Conservation (phyloP, 208 protist species). For the Acanthamoeba sp. region DNA sequence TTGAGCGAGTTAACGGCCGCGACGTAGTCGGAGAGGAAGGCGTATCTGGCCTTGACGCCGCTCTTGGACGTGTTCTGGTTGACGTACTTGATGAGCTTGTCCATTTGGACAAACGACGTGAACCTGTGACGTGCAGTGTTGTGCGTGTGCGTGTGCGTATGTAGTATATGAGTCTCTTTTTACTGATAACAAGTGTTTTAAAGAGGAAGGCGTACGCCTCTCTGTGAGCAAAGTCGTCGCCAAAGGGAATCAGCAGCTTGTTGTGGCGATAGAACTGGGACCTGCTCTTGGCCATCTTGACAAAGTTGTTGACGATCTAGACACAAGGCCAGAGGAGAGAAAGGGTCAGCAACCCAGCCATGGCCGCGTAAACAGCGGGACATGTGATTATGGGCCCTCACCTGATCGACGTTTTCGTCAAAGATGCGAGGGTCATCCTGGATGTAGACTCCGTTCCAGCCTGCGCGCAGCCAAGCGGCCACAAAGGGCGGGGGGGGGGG, state of each 20-base stretch:
- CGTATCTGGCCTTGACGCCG: constrained; percentile 77
- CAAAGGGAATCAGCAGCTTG: constrained; percentile 82
- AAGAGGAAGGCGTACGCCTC: constrained; percentile 69
- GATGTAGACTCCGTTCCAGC: constrained; percentile 74
- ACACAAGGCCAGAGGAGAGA: neutral
- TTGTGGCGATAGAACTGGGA: constrained; percentile 73
- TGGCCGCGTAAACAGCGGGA: too few species aligned
- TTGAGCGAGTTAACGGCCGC: constrained; percentile 76
- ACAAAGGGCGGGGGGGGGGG: too few species aligned
- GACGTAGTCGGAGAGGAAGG: constrained; percentile 79
- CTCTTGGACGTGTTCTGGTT: constrained; percentile 73
- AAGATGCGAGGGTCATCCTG: constrained; percentile 77
- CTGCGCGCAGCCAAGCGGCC: neutral
- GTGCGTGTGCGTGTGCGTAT: too few species aligned
- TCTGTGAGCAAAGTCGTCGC: constrained; percentile 81
- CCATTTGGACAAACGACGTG: constrained; percentile 66
- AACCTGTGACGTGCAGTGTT: neutral
- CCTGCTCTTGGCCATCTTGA: constrained; percentile 26
- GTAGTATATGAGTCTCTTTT: neutral
- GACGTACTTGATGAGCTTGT: constrained; percentile 82
- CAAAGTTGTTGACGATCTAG: constrained; percentile 58
- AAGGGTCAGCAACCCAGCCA: too few species aligned
- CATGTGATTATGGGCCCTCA: too few species aligned
- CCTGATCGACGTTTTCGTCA: constrained; percentile 6
- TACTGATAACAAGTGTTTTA: neutral